A percentile compares a stretch with the other conserved stretches of the same genome.
phyloP scores from a whole-genome alignment of 305 asterid species.

The Plantago coronopus region DNA sequence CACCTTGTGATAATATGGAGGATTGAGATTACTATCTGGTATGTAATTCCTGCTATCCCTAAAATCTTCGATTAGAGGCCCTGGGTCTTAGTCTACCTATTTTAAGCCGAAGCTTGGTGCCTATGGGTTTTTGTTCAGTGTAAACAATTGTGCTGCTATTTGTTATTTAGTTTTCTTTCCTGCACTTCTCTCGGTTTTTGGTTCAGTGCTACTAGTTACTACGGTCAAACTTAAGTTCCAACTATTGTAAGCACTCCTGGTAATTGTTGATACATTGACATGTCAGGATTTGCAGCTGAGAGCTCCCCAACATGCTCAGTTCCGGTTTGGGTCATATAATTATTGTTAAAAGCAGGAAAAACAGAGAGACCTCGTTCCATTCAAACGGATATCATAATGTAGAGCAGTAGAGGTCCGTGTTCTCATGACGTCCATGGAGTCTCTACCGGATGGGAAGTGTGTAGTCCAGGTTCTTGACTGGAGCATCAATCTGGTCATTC shows the following conservation, averaged over 20 bases:
- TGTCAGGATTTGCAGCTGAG: slow-evolving; percentile 24
- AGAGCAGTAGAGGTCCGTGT: neutral
- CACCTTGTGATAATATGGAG: slow-evolving; percentile 35
- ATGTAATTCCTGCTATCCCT: slow-evolving; percentile 6
- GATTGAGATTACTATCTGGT: slow-evolving; percentile 21
- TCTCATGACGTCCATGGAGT: neutral
- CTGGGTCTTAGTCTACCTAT: no score
- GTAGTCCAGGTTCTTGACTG: neutral
- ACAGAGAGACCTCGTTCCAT: neutral
- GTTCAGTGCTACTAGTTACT: no score
- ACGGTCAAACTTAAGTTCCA: neutral
- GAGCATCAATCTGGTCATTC: neutral
- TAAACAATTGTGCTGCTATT: neutral
- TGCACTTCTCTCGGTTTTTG: neutral
- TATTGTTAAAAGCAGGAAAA: slow-evolving; percentile 11
- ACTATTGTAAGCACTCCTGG: neutral
- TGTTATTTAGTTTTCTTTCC: neutral
- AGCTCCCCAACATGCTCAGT: slow-evolving; percentile 14
- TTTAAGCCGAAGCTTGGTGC: no score
- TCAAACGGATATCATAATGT: neutral
- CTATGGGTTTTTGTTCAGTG: no score
- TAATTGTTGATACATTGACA: neutral
- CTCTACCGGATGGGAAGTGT: slow-evolving; percentile 4
- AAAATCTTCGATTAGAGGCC: no score
- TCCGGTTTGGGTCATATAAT: slow-evolving; percentile 13